Base-by-base conservation (phyloP, 148 eudicot genomes). In the Camellia granthamiana region DNA sequence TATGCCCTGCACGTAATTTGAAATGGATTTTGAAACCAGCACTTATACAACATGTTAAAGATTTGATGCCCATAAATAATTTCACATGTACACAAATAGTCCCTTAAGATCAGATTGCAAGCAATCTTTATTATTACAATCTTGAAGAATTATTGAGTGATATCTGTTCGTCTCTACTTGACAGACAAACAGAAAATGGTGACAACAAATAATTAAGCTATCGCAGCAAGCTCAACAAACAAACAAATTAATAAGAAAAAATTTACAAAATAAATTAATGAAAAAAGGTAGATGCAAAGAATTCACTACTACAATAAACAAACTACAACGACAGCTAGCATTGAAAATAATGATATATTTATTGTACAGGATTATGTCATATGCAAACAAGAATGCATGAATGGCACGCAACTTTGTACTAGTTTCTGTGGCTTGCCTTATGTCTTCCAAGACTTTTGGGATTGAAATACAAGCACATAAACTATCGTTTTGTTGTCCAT, bases 1-100 rank as follows among this genome's bases (percentile, higher is more conserved):
- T 63, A 44, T 41, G 41, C 72, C 82, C 87, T 84, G 77, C 44
- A 84, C 46, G 62, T 19, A 30, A 81, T 65, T 49, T 7, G 42
- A 19, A 30, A 77, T 52, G 16, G 49, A 6, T 38, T 38, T 75
- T 58, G 68, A 9, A 46, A 81, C 41, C 3, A 56, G 19, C 51
- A 30, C 15, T 49, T 55, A 19, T 10, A 56, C 61, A 15, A 56
- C 51, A 76, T 18, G 23, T 65, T 6, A 44, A 59, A 46, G 62
- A 21, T 70, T 69, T 63, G 46, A 46, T 42, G n/a, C 16, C 15
- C 47, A 23, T 4, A 73, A 38, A 61, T 7, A n/a, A 14, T 62
- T 46, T 61, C n/a, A 73, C 38, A 74, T 12, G 15, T 54, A 7
- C 13, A 61, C n/a, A 47, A 43, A 73, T 76, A 42, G 1, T 42